Conservation (phyloP, 2,329 filamentous ascomycete species). For the Cytospora paraplurivora region DNA sequence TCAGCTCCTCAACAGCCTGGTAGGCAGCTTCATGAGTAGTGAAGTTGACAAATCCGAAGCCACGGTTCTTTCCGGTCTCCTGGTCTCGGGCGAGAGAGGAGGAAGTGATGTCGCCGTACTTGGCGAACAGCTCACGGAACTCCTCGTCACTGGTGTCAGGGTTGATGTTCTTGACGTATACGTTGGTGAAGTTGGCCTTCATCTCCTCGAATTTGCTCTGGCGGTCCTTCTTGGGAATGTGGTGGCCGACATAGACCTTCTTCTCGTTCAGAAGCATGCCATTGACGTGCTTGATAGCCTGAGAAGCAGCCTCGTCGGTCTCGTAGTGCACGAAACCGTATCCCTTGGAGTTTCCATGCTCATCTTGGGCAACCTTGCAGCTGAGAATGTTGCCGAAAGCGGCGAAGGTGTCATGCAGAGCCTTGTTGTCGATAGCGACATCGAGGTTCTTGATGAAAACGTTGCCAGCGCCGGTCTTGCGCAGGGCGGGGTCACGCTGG, state of each 20-base stretch:
- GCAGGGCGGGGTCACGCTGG: slow-evolving; percentile 96
- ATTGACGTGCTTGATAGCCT: slow-evolving; percentile 99
- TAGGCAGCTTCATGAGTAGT: slow-evolving; percentile 84
- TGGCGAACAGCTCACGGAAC: slow-evolving; percentile 91
- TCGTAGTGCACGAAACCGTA: slow-evolving; percentile 99
- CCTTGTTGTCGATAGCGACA: slow-evolving; percentile 99
- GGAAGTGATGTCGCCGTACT: slow-evolving; percentile 91
- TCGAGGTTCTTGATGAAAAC: slow-evolving; percentile 99
- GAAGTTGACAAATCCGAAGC: slow-evolving; percentile 96
- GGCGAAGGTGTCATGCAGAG: slow-evolving; percentile 97
- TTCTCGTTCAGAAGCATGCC: slow-evolving; percentile 99
- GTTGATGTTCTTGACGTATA: slow-evolving; percentile 99
- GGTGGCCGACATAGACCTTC: slow-evolving; percentile 99
- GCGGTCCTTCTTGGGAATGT: slow-evolving; percentile 99
- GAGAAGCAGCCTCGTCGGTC: slow-evolving; percentile 93
- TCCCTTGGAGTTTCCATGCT: slow-evolving; percentile 94
- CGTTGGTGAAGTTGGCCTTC: slow-evolving; percentile 99
- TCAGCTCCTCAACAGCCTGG: slow-evolving; percentile 86
- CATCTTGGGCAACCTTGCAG: slow-evolving; percentile 99
- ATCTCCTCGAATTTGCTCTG: slow-evolving; percentile 99
- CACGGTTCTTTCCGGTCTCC: slow-evolving; percentile 86
- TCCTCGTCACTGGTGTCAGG: slow-evolving; percentile 85
- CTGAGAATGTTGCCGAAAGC: slow-evolving; percentile 98
- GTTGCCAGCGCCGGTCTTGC: slow-evolving; percentile 99
- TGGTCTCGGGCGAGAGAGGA: slow-evolving; percentile 87